Percentiles rank a stretch among this genome's conserved stretches.
Evolutionary conservation across 345 rosid species (phyloP).

Genomic region (Bruguiera sexangula): DNA sequence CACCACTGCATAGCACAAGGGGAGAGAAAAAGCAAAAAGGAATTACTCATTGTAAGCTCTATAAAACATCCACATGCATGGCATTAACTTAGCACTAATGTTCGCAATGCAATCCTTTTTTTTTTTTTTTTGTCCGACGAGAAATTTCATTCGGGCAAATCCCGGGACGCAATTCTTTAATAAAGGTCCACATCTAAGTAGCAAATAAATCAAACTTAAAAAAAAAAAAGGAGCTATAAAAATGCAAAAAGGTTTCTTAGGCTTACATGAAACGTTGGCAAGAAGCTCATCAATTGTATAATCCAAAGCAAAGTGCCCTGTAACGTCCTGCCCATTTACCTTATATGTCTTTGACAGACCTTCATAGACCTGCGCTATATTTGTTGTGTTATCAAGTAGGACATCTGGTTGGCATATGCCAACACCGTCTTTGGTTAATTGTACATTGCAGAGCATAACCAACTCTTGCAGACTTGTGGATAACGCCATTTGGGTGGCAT

Average conservation of each 20-base stretch:
- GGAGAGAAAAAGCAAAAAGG: neutral
- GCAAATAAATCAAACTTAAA: neutral
- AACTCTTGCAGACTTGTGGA: constrained; percentile 27
- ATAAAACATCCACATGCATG: no score
- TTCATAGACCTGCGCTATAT: constrained; percentile 34
- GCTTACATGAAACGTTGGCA: constrained; percentile 41
- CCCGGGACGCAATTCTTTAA: no score
- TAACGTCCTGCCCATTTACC: constrained; percentile 52
- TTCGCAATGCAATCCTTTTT: no score
- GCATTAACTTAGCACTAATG: no score
- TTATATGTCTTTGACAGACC: constrained; percentile 37
- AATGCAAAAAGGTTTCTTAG: neutral
- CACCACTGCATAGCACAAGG: constrained; percentile 37
- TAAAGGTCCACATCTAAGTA: no score
- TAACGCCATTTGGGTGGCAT: constrained; percentile 42
- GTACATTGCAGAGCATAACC: constrained; percentile 61
- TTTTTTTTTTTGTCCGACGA: no score
- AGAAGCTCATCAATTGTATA: constrained; percentile 30
- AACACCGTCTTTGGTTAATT: constrained; percentile 57
- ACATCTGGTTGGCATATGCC: constrained; percentile 66
- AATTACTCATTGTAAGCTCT: neutral
- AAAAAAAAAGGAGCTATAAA: neutral
- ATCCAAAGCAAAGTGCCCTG: constrained; percentile 69
- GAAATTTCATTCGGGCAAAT: no score
- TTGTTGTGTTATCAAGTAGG: constrained; percentile 57